Conservation (phyloP, 2,329 filamentous ascomycete species). For the Ascochyta clinopodiicola region DNA sequence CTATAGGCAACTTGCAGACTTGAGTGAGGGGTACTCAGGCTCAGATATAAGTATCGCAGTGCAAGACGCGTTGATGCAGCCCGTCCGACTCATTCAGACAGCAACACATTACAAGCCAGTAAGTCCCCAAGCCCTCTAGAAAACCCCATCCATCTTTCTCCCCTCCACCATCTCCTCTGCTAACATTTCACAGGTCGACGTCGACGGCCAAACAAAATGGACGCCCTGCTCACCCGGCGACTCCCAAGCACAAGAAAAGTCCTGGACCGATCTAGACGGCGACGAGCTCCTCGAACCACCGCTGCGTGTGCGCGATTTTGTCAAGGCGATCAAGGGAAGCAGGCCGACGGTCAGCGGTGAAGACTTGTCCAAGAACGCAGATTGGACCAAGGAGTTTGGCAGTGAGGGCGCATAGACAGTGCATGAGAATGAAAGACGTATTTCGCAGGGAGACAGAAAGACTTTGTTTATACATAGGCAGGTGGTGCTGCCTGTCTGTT, state of each 20-base stretch:
- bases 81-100: slow-evolving; percentile 93
- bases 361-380: slow-evolving; percentile 81
- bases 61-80: slow-evolving; percentile 96
- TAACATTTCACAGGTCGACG: slow-evolving; percentile 63
- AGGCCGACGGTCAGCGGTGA: slow-evolving; percentile 89
- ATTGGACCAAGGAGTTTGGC: slow-evolving; percentile 97
- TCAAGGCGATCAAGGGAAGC: slow-evolving; percentile 86
- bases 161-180: not conserved
- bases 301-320: slow-evolving; percentile 87
- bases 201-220: slow-evolving; percentile 70
- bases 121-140: slow-evolving; percentile 24
- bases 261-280: slow-evolving; percentile 84
- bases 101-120: slow-evolving; percentile 98
- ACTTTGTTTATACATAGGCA: not conserved
- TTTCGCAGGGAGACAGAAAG: not conserved
- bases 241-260: slow-evolving; percentile 85
- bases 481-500: slow-evolving; percentile 1
- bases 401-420: slow-evolving; percentile 74
- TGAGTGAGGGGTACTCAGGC: slow-evolving; percentile 93
- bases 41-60: slow-evolving; percentile 96
- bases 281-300: slow-evolving; percentile 86
- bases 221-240: slow-evolving; percentile 97
- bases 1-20: slow-evolving; percentile 77
- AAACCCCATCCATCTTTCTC: no score
- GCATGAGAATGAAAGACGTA: not conserved